Base-by-base conservation (phyloP, 805 yeast species). In the Wickerhamomyces queroliae region DNA sequence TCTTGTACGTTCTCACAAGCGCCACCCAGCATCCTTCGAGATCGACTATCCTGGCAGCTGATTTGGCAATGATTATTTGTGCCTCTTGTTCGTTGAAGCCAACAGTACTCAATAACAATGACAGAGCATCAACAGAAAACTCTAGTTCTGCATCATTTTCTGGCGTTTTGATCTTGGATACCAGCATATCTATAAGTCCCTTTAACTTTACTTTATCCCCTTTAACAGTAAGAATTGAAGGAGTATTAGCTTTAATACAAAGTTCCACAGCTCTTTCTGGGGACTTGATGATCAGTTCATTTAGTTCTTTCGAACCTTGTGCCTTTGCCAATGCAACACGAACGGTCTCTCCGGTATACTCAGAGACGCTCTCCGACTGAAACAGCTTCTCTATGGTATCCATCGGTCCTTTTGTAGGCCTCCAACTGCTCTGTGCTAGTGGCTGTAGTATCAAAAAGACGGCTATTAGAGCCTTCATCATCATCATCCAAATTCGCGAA, bases 21-120 rank as follows among this genome's bases (percentile, higher is more conserved):
- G 37, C 53, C 52, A 7, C 57, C 44, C 7, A 55, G 33, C 15
- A 57, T 39, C 24, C 46, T 47, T 17, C 52, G 36, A 3, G 61
- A 41, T 33, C 44, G 49, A 7, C 56, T 35, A 6, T 48, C 54
- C 7, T 37, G 33, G 26, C 48, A 50, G 20, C 33, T 41, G 17
- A 49, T 47, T 20, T 58, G 48, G 16, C 49, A 30, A 34, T 53
- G 3, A 28, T 5, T 9, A 28, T 13, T 16, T 28, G 20, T 17
- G 31, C 31, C 5, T 28, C 31, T 16, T 16, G 16, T 13, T 4
- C 17, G 10, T 3, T 10, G 12, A 28, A 28, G 12, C 31, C 31
- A 17, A 17, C 17, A 13, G 20, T 28, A 9, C 31, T 28, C 21
- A 28, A 28, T 16, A 28, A 17, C 11, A 28, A 28, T 7, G 31